A percentile compares a stretch with the other conserved stretches of the same genome.
Conservation (phyloP, 208 protist genomes). For the Trypanosoma avium region DNA sequence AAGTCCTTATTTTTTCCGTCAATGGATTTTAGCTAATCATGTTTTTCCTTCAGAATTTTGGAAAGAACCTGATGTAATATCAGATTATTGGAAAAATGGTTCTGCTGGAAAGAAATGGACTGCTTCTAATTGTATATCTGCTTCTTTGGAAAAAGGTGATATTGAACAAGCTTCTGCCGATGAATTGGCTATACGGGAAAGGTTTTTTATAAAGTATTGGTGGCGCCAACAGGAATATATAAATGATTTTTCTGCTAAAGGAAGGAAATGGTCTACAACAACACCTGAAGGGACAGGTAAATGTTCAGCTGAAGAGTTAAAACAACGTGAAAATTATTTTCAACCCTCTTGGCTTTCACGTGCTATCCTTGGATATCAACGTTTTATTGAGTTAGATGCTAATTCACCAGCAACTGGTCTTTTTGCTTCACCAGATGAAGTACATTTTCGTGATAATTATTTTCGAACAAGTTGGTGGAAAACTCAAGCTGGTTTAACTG, state of each 20-base stretch:
- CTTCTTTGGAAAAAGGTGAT: constrained; percentile 26
- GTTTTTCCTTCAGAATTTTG: constrained; percentile 27
- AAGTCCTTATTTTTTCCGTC: constrained; percentile 25
- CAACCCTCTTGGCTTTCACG: constrained; percentile 4
- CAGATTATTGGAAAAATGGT: constrained; percentile 28
- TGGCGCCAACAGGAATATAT: constrained; percentile 21
- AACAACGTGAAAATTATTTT: constrained; percentile 19
- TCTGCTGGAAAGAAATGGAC: constrained; percentile 42
- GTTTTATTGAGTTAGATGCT: constrained; percentile 26
- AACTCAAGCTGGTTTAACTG: constrained; percentile 5
- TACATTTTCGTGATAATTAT: constrained; percentile 16
- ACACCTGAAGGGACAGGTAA: constrained; percentile 10
- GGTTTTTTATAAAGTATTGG: constrained; percentile 31
- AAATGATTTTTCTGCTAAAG: constrained; percentile 23
- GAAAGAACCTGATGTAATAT: constrained; percentile 35
- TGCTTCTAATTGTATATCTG: constrained; percentile 19
- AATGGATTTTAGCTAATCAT: constrained; percentile 25
- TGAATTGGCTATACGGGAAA: constrained; percentile 28
- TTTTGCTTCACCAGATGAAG: constrained; percentile 13
- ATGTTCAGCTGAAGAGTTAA: constrained; percentile 11
- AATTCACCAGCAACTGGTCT: constrained; percentile 10
- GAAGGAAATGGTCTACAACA: constrained; percentile 12
- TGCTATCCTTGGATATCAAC: constrained; percentile 17
- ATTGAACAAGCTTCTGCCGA: constrained; percentile 20
- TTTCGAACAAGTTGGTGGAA: constrained; percentile 27